Conservation (phyloP, 2,329 filamentous ascomycete species). For the Neophaeococcomyces aloes region DNA sequence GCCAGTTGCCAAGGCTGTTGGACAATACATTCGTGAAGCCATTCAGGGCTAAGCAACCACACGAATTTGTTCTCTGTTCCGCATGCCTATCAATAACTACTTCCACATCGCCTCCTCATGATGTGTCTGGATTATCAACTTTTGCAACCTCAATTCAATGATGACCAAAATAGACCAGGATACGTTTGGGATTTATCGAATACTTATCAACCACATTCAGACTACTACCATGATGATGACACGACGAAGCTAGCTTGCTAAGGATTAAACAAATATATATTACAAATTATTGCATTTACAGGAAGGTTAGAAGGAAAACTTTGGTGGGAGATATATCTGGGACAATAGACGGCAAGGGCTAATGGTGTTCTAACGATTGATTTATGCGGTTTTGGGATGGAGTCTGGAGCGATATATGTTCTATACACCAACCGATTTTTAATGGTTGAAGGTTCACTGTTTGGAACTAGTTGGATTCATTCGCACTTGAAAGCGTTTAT, state of each 20-base stretch:
- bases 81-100: neutral
- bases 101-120: neutral
- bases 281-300: constrained; percentile 3
- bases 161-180: constrained; percentile 10
- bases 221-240: constrained; percentile 2
- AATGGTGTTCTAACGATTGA: too few species aligned
- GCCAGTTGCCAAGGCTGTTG: constrained; percentile 23
- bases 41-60: constrained; percentile 10
- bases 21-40: constrained; percentile 21
- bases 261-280: neutral
- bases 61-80: constrained; percentile 5
- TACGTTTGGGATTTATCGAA: constrained; percentile 7
- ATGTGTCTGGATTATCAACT: constrained; percentile 3
- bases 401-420: too few species aligned
- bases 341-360: too few species aligned
- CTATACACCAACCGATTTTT: too few species aligned
- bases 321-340: too few species aligned
- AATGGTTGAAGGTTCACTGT: too few species aligned
- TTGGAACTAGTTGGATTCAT: too few species aligned
- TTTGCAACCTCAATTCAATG: constrained; percentile 7
- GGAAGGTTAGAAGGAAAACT: neutral
- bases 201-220: constrained; percentile 1
- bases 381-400: too few species aligned
- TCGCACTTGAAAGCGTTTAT: too few species aligned
- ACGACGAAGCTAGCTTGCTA: neutral